Evolutionary conservation across 148 eudicot genomes (phyloP).

Genomic region (Rhododendron vialii): DNA sequence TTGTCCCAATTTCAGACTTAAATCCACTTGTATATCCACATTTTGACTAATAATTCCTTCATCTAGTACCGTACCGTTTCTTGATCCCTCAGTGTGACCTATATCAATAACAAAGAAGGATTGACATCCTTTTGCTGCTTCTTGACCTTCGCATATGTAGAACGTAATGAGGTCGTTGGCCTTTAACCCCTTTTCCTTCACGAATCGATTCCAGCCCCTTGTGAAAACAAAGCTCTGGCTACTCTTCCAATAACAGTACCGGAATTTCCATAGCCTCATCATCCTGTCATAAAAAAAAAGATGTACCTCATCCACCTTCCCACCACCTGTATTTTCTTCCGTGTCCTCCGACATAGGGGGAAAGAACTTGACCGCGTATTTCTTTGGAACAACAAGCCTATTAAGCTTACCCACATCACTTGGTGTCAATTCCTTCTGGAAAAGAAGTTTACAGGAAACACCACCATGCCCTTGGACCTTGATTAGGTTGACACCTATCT

Average conservation of each 20-base stretch:
- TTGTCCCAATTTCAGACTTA: neutral
- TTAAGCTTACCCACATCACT: slow-evolving; percentile 34
- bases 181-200: slow-evolving; percentile 36
- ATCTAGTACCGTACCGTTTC: neutral
- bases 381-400: slow-evolving; percentile 24
- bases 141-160: slow-evolving; percentile 20
- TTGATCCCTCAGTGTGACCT: neutral
- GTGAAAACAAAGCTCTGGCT: slow-evolving; percentile 52
- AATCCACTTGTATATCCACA: neutral
- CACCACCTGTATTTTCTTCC: neutral
- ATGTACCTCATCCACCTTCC: slow-evolving; percentile 10
- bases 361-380: slow-evolving; percentile 13
- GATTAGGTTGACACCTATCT: neutral
- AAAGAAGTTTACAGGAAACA: slow-evolving; percentile 11
- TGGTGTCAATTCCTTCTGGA: slow-evolving; percentile 30
- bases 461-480: neutral
- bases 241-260: slow-evolving; percentile 52
- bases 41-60: neutral
- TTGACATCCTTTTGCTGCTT: neutral
- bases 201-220: slow-evolving; percentile 49
- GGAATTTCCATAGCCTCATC: slow-evolving; percentile 29
- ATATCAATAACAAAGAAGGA: slow-evolving; percentile 24
- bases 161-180: slow-evolving; percentile 31
- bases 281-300: slow-evolving; percentile 11
- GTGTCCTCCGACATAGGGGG: slow-evolving; percentile 1